Percentiles rank a stretch among this genome's conserved stretches.
phyloP scores from a whole-genome alignment of 2,329 filamentous ascomycete genomes.

The Plectosphaerella sp. region DNA sequence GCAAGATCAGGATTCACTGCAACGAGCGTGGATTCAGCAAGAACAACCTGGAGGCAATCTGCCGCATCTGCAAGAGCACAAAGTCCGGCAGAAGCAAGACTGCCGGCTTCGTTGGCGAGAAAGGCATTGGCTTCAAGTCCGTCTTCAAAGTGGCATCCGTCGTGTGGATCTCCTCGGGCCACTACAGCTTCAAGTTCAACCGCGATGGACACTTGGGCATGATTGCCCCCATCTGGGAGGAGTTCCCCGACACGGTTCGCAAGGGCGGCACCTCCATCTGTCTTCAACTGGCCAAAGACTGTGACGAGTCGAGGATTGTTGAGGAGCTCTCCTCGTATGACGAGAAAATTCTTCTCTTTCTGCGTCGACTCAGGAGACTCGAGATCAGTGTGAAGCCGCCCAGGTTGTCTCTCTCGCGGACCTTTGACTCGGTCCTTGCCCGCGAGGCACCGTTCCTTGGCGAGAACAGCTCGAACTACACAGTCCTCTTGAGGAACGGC shows the following conservation, averaged over 20 bases:
- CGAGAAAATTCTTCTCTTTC: conserved; percentile 22
- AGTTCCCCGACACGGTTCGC: conserved; percentile 16
- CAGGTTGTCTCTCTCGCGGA: neutral
- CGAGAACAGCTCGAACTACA: neutral
- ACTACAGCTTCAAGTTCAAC: conserved; percentile 27
- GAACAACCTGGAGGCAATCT: conserved; percentile 26
- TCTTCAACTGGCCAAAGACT: conserved; percentile 8
- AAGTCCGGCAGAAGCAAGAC: conserved; percentile 17
- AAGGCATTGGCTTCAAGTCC: conserved; percentile 30
- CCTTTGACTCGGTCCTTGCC: neutral
- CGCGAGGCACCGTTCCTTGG: neutral
- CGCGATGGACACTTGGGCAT: conserved; percentile 23
- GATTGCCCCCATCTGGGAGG: conserved; percentile 23
- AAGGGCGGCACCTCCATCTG: conserved; percentile 15
- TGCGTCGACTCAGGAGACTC: conserved; percentile 20
- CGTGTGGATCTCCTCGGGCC: conserved; percentile 22
- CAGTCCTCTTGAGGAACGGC: conserved; percentile 2
- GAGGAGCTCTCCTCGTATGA: conserved; percentile 16
- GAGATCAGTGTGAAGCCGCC: conserved; percentile 9
- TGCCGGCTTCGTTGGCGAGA: conserved; percentile 25
- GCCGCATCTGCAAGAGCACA: conserved; percentile 24
- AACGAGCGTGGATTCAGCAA: conserved; percentile 26
- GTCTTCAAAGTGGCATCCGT: conserved; percentile 23
- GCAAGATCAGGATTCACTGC: conserved; percentile 24
- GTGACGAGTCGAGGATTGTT: conserved; percentile 8